A percentile compares a stretch with the other conserved stretches of the same genome.
Evolutionary conservation across 805 yeast genomes (phyloP).

Genomic region (Kuraishia capsulata): DNA sequence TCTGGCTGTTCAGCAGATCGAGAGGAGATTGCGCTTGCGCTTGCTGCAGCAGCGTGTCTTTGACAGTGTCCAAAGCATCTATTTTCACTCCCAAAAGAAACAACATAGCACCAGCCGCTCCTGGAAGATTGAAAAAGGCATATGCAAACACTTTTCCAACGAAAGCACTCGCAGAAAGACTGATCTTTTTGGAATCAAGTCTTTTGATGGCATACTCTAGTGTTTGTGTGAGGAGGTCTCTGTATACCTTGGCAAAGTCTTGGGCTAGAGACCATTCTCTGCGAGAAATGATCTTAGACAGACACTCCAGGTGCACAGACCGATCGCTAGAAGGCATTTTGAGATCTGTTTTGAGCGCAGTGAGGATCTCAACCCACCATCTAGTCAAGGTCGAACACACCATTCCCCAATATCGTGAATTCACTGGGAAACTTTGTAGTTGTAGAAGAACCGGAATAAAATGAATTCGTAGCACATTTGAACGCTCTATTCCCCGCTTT

Average conservation of each 20-base stretch:
- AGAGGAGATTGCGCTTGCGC: too few species aligned
- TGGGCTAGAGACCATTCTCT: constrained; percentile 31
- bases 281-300: constrained; percentile 39
- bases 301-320: constrained; percentile 44
- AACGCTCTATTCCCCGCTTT: constrained; percentile 26
- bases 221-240: constrained; percentile 36
- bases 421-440: constrained; percentile 5
- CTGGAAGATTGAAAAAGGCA: constrained; percentile 44
- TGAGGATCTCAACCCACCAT: constrained; percentile 48
- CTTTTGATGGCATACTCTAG: constrained; percentile 40
- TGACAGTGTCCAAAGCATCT: constrained; percentile 22
- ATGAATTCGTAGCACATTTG: constrained; percentile 38
- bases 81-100: constrained; percentile 51
- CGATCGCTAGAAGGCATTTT: constrained; percentile 35
- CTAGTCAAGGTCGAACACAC: constrained; percentile 18
- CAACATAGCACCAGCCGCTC: constrained; percentile 45
- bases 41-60: neutral
- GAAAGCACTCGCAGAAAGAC: constrained; percentile 54
- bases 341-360: constrained; percentile 17
- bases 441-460: constrained; percentile 34
- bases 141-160: constrained; percentile 66
- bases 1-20: too few species aligned
- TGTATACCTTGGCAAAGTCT: constrained; percentile 19
- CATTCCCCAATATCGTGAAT: constrained; percentile 5
- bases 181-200: constrained; percentile 38